Percentiles rank a stretch among this genome's conserved stretches.
phyloP scores from a whole-genome alignment of 768 basidiomycete species.

The Cyclocybe aegerita region DNA sequence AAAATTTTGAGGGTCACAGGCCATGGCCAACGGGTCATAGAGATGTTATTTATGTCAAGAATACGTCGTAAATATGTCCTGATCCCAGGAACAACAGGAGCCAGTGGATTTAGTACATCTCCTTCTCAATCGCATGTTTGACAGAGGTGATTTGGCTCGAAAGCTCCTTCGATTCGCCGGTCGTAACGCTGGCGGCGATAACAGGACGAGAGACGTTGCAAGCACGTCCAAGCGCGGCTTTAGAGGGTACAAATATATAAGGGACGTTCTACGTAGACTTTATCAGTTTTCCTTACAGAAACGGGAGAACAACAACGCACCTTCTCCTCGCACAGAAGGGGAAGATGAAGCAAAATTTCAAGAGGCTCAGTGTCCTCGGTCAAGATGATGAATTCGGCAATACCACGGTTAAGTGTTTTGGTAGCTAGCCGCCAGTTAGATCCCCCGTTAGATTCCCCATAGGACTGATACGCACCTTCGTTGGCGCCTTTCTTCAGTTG shows the following conservation, averaged over 20 bases:
- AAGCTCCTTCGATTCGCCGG: constrained; percentile 90
- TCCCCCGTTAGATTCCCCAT: no score
- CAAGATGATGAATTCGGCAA: constrained; percentile 96
- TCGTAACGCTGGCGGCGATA: constrained; percentile 95
- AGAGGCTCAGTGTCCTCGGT: constrained; percentile 97
- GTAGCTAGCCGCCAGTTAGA: constrained; percentile 58
- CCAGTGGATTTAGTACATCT: constrained; percentile 36
- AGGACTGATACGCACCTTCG: constrained; percentile 61
- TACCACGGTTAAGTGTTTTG: constrained; percentile 97
- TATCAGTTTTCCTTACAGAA: not conserved
- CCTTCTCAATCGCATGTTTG: constrained; percentile 80
- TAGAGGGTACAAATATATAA: constrained; percentile 93
- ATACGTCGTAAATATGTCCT: not conserved
- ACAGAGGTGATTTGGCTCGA: constrained; percentile 84
- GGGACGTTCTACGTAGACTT: constrained; percentile 73
- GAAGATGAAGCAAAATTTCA: constrained; percentile 96
- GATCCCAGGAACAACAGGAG: not conserved
- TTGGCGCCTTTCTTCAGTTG: constrained; percentile 99
- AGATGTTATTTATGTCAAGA: no score
- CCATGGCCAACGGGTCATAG: no score
- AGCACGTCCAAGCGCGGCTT: constrained; percentile 93
- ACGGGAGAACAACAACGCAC: constrained; percentile 32
- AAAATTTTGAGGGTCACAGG: no score
- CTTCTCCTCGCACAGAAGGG: constrained; percentile 98
- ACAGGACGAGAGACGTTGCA: constrained; percentile 95